phyloP scores from a whole-genome alignment of 139 green algal genomes.

The Chlorella sorokiniana region DNA sequence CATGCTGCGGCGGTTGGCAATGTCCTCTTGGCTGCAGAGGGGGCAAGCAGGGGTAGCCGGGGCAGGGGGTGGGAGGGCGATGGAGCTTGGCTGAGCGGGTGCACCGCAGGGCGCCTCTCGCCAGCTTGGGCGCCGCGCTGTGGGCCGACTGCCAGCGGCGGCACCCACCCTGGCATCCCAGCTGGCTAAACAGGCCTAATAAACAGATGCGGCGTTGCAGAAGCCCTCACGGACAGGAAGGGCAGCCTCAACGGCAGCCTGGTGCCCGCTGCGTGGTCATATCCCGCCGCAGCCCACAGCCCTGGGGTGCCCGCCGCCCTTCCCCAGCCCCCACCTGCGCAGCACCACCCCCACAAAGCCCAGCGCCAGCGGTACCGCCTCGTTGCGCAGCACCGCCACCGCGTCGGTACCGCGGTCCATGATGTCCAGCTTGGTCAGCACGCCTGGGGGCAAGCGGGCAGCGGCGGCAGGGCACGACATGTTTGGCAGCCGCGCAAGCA shows the following conservation, averaged over 20 bases:
- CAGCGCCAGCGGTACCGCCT: conserved; percentile 89
- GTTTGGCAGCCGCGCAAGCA: background rate
- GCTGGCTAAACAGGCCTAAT: no score
- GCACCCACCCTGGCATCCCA: no score
- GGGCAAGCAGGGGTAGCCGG: background rate
- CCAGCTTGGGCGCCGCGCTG: no score
- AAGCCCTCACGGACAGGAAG: background rate
- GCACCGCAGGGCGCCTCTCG: no score
- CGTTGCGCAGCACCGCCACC: conserved; percentile 74
- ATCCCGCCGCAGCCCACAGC: no score
- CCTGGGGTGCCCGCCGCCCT: conserved; percentile 3
- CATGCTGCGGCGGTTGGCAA: conserved; percentile 58
- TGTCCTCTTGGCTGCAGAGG: conserved; percentile 81
- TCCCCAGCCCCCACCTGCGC: background rate
- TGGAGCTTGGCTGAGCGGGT: no score
- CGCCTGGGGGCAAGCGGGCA: conserved; percentile 41
- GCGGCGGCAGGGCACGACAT: background rate
- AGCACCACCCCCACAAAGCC: conserved; percentile 82
- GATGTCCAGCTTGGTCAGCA: conserved; percentile 98
- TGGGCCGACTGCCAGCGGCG: no score
- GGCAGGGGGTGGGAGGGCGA: background rate
- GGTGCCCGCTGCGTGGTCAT: background rate
- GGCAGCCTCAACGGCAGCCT: background rate
- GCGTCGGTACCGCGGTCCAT: conserved; percentile 98
- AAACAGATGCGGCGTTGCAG: no score